Percentiles rank a stretch among this genome's conserved stretches.
phyloP scores from a whole-genome alignment of 768 basidiomycete genomes.

The Neoboletus magnificus region DNA sequence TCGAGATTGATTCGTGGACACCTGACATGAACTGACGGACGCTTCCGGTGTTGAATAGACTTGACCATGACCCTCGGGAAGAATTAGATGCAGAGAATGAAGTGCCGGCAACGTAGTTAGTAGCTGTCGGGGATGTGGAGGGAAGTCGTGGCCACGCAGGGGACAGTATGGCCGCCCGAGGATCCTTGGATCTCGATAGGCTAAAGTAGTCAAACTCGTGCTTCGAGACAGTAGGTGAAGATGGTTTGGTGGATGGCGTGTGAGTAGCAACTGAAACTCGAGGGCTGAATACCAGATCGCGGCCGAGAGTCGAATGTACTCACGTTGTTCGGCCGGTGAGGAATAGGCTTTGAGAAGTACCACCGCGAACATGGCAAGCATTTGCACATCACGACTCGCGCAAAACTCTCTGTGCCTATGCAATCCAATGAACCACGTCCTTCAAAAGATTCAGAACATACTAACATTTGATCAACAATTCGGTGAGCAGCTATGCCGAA shows the following conservation, averaged over 20 bases:
- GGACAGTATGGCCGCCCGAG: conserved; percentile 41
- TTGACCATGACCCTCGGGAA: conserved; percentile 80
- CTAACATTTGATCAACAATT: conserved; percentile 49
- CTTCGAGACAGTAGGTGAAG: conserved; percentile 19
- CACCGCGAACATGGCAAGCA: conserved; percentile 74
- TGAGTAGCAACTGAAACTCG: background rate
- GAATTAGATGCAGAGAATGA: conserved; percentile 53
- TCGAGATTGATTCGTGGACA: conserved; percentile 48
- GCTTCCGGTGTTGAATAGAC: conserved; percentile 62
- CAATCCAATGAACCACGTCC: background rate
- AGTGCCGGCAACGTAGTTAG: conserved; percentile 34
- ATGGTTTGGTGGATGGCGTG: conserved; percentile 19
- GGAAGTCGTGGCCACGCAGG: conserved; percentile 53
- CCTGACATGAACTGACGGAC: conserved; percentile 69
- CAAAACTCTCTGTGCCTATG: conserved; percentile 44
- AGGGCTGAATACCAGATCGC: background rate
- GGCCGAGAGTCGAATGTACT: background rate
- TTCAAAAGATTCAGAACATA: conserved; percentile 11
- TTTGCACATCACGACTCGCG: conserved; percentile 64
- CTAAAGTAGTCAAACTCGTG: conserved; percentile 60
- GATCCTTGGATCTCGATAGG: conserved; percentile 34
- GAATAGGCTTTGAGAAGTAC: conserved; percentile 54
- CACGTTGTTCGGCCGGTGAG: conserved; percentile 13
- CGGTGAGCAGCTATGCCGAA: conserved; percentile 30
- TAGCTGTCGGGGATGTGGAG: conserved; percentile 40